Conservation (phyloP, 2,329 filamentous ascomycete species). For the Talaromyces sp. region DNA sequence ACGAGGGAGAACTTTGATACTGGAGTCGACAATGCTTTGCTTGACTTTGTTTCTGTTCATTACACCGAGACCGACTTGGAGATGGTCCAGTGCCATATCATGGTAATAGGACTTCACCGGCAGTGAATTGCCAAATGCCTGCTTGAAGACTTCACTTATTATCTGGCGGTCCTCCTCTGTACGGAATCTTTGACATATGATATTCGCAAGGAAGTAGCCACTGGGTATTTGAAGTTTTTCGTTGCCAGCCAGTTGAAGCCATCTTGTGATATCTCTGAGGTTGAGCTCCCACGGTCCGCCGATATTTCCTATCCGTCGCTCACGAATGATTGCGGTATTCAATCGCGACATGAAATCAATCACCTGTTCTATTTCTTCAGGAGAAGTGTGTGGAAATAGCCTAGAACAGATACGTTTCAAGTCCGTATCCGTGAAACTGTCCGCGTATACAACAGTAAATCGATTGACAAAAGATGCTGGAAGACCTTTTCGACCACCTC, state of each 20-base stretch:
- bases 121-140: constrained; percentile 54
- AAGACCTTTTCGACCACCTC: constrained; percentile 88
- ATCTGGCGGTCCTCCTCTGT: constrained; percentile 61
- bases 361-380: constrained; percentile 58
- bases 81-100: constrained; percentile 58
- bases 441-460: constrained; percentile 96
- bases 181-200: constrained; percentile 86
- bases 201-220: constrained; percentile 72
- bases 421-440: constrained; percentile 78
- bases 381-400: constrained; percentile 63
- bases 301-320: constrained; percentile 48
- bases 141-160: constrained; percentile 61
- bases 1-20: constrained; percentile 29
- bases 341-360: constrained; percentile 78
- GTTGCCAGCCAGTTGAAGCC: constrained; percentile 68
- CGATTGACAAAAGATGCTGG: constrained; percentile 96
- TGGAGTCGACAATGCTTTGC: constrained; percentile 29
- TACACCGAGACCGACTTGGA: constrained; percentile 76
- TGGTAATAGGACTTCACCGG: constrained; percentile 62
- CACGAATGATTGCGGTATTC: constrained; percentile 63
- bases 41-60: constrained; percentile 53
- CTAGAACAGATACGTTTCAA: constrained; percentile 74
- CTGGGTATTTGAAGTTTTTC: constrained; percentile 57
- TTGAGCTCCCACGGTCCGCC: constrained; percentile 95
- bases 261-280: constrained; percentile 80